A percentile compares a stretch with the other conserved stretches of the same genome.
These are phyloP conservation scores for Artomyces pyxidatus DNA, from an alignment of 768 basidiomycete genomes.

Conservation along the genomic window DNA sequence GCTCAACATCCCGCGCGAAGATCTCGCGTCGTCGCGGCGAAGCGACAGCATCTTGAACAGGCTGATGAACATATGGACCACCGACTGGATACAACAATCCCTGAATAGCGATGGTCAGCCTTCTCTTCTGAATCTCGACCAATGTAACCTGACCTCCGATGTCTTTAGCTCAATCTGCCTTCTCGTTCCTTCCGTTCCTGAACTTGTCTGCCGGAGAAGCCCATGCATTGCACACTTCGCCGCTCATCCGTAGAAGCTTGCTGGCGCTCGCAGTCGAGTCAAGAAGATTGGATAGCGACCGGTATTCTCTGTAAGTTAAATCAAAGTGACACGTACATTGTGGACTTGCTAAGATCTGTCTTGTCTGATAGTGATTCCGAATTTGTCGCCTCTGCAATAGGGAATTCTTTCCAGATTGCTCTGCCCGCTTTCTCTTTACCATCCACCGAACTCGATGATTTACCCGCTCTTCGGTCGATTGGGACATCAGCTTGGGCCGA, in stretches of 20 bases:
- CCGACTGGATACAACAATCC: constrained; percentile 71
- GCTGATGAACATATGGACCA: constrained; percentile 86
- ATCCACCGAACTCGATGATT: constrained; percentile 25
- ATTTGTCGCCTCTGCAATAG: constrained; percentile 35
- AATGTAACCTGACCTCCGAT: constrained; percentile 10
- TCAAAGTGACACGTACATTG: not conserved
- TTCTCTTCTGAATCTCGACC: constrained; percentile 2
- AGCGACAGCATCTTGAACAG: constrained; percentile 51
- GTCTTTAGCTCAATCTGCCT: constrained; percentile 40
- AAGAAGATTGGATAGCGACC: constrained; percentile 29
- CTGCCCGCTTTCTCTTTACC: constrained; percentile 20
- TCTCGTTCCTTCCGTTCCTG: constrained; percentile 73
- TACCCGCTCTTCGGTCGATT: constrained; percentile 56
- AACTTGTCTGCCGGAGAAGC: constrained; percentile 56
- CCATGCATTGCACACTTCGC: constrained; percentile 50
- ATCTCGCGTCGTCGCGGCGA: constrained; percentile 34
- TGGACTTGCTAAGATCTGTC: no score
- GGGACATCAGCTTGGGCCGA: constrained; percentile 50
- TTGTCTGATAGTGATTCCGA: constrained; percentile 47
- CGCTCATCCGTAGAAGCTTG: constrained; percentile 52
- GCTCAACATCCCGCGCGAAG: constrained; percentile 51
- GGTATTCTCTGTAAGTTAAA: constrained; percentile 33
- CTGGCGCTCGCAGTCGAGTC: constrained; percentile 38
- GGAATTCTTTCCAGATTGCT: constrained; percentile 30
- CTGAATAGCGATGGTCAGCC: constrained; percentile 54